Evolutionary conservation across 192 early-diverging fungal genomes (phyloP), one percentile per base, ranked within the genome.

Genomic region (Backusella morwellensis): DNA sequence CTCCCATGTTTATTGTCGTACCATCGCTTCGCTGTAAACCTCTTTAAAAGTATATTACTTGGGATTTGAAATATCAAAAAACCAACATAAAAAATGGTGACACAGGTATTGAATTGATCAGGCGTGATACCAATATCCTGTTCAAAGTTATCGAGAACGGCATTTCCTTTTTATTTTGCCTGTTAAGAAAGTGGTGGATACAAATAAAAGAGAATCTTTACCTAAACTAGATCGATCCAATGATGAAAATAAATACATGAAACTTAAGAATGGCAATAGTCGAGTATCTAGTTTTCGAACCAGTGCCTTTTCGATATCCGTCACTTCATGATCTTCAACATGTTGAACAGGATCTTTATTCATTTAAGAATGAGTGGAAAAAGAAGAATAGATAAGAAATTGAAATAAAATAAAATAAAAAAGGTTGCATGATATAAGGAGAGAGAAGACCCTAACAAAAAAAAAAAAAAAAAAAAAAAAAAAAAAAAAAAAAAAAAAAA

Each of bases 111-210:
- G 75, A 81, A 81, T 56, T 81, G 79, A 54, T 73, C 79, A 56
- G 70, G 79, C 41, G 75, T 74, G 6, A 81, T 74, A 23, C 70
- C 41, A 29, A 81, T 23, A 69, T 81, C 79, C 32, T 76, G 44
- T 74, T 81, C 79, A 77, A 81, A 81, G 26, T 81, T 81, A 59
- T 81, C 79, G 5, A 81, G 41, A 11, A 81, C 79, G 59, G 79
- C 79, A 66, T 81, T 81, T 35, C 79, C 79, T 81, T 54, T 50
- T n/a, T 19, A n/a, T 50, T 32, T 6, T 69, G 3, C 19, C 11
- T 35, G 34, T 19, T 17, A 67, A 34, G 12, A 67, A 17, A 11
- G 5, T 40, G 0, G 17, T 69, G 9, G 11, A n/a, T 54, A 50
- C 17, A 11, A 54, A 21, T n/a, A 4, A 23, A 11, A 26, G 11